These are phyloP conservation scores for Myxozyma neglecta DNA, from an alignment of 805 yeast species.

Conservation along the genomic window DNA sequence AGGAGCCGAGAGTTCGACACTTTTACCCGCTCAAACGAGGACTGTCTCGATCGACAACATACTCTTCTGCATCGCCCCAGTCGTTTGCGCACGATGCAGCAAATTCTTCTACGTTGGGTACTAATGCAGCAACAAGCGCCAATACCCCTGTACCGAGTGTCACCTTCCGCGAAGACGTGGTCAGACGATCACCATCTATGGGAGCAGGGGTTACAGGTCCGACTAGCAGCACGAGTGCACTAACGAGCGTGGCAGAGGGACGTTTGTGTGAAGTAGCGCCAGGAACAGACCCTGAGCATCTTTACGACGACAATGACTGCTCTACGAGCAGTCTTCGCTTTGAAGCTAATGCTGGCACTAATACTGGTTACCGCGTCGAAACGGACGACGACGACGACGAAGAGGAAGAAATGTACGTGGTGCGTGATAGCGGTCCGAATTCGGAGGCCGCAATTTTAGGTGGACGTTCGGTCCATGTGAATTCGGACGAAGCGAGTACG, in stretches of 20 bases:
- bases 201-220: background rate
- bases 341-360: background rate
- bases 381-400: constrained; percentile 30
- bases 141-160: constrained; percentile 27
- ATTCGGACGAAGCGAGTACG: background rate
- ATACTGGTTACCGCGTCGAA: background rate
- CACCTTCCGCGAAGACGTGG: constrained; percentile 19
- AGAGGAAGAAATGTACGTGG: constrained; percentile 21
- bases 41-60: constrained; percentile 17
- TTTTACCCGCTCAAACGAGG: constrained; percentile 29
- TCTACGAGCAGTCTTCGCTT: too few relatives aligned
- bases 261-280: background rate
- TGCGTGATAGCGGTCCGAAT: constrained; percentile 9
- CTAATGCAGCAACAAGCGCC: background rate
- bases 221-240: background rate
- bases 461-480: constrained; percentile 7
- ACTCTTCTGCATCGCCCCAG: constrained; percentile 24
- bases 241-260: constrained; percentile 8
- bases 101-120: background rate
- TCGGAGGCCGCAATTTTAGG: constrained; percentile 10
- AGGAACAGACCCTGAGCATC: background rate
- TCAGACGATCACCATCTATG: constrained; percentile 9
- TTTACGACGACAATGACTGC: background rate
- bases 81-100: constrained; percentile 2
- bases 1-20: constrained; percentile 21